Conservation (phyloP, 2,329 filamentous ascomycete species). For the Madurella fahalii region DNA sequence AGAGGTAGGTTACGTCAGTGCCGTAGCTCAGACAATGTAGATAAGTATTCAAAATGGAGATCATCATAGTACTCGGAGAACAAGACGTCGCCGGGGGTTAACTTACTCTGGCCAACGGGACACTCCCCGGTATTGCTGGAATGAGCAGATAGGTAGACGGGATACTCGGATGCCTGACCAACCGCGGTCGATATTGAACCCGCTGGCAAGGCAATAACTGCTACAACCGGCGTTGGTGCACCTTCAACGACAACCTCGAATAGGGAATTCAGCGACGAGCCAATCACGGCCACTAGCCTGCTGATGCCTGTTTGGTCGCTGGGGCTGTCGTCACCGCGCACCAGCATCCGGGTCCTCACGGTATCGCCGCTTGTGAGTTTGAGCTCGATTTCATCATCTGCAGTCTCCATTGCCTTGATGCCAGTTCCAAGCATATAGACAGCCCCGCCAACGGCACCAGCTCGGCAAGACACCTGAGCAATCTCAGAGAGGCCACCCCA, state of each 20-base stretch:
- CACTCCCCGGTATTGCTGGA: conserved; percentile 93
- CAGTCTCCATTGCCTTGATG: conserved; percentile 40
- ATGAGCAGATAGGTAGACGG: conserved; percentile 65
- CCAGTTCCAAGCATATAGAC: conserved; percentile 81
- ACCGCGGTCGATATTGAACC: conserved; percentile 39
- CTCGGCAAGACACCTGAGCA: conserved; percentile 85
- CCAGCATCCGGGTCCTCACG: conserved; percentile 52
- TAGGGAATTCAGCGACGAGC: conserved; percentile 58
- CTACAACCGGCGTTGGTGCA: conserved; percentile 68
- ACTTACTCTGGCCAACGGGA: conserved; percentile 85
- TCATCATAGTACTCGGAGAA: conserved; percentile 71
- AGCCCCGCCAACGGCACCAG: conserved; percentile 83
- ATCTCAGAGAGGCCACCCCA: conserved; percentile 90
- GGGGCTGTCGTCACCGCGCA: conserved; percentile 40
- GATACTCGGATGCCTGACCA: conserved; percentile 37
- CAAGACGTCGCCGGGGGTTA: conserved; percentile 16
- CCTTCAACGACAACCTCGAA: conserved; percentile 73
- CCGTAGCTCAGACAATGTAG: conserved; percentile 97
- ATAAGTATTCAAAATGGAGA: conserved; percentile 87
- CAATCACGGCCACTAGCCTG: conserved; percentile 65
- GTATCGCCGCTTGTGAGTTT: conserved; percentile 53
- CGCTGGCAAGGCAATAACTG: conserved; percentile 63
- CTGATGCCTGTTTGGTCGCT: conserved; percentile 39
- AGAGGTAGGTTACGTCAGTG: conserved; percentile 84
- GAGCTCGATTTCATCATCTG: conserved; percentile 16